Conservation (phyloP, 768 basidiomycete genomes). For the Scleroderma citrinum region DNA sequence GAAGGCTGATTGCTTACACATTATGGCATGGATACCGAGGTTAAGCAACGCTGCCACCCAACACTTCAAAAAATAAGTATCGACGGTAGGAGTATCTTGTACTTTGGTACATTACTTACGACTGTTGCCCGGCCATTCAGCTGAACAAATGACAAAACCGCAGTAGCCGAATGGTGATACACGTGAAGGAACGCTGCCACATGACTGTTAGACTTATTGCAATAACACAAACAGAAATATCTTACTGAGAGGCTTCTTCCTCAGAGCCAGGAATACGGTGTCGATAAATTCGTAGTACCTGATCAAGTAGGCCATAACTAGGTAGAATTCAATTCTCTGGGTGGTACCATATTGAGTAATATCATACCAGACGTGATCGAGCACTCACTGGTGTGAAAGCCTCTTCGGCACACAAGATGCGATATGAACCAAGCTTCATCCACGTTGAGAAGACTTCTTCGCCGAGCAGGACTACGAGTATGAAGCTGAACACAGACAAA, state of each 20-base stretch:
- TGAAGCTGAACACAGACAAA: conserved; percentile 69
- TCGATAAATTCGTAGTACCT: conserved; percentile 93
- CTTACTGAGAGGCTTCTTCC: conserved; percentile 94
- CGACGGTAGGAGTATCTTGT: no score
- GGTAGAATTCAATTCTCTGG: conserved; percentile 86
- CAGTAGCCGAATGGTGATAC: conserved; percentile 96
- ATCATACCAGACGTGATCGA: neutral
- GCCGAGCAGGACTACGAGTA: conserved; percentile 75
- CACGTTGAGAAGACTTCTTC: conserved; percentile 84
- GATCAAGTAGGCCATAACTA: conserved; percentile 96
- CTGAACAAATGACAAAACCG: conserved; percentile 87
- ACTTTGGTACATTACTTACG: conserved; percentile 43
- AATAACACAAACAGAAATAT: neutral
- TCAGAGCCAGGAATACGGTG: conserved; percentile 91
- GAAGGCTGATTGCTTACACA: conserved; percentile 52
- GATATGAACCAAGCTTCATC: conserved; percentile 68
- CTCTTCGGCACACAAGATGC: conserved; percentile 60
- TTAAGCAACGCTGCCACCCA: conserved; percentile 91
- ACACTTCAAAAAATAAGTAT: conserved; percentile 43
- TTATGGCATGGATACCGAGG: conserved; percentile 86
- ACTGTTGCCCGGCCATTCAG: conserved; percentile 86
- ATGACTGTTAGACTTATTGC: neutral
- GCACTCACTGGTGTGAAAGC: conserved; percentile 80
- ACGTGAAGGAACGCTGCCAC: conserved; percentile 91
- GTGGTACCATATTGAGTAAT: neutral